Conservation (phyloP, 164 flowering plant species). For the Dillenia suffruticosa region DNA sequence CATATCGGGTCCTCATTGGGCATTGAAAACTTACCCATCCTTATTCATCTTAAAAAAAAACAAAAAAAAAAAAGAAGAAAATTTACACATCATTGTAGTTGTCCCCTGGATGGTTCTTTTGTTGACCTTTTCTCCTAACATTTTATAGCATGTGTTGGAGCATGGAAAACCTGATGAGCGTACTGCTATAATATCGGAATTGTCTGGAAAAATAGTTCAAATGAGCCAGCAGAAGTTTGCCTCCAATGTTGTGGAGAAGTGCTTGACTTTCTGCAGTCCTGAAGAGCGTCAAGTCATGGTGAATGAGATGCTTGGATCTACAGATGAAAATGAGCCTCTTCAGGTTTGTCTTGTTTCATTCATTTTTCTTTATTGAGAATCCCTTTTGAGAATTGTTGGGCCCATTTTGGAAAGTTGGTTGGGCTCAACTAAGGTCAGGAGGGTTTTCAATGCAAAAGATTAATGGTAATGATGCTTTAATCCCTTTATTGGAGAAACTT, state of each 20-base stretch:
- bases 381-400: too few species aligned
- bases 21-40: too few species aligned
- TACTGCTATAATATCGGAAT: conserved; percentile 66
- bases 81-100: too few species aligned
- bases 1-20: too few species aligned
- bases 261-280: conserved; percentile 78
- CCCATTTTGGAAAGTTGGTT: too few species aligned
- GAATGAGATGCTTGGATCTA: conserved; percentile 92
- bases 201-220: conserved; percentile 89
- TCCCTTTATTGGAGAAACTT: too few species aligned
- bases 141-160: conserved; percentile 87
- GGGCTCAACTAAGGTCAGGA: too few species aligned
- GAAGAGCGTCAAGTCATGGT: conserved; percentile 77
- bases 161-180: conserved; percentile 95
- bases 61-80: too few species aligned
- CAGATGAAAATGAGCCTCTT: conserved; percentile 95
- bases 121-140: conserved; percentile 1
- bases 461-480: too few species aligned
- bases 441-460: too few species aligned
- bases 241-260: conserved; percentile 97
- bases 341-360: conserved; percentile 48
- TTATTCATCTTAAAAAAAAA: too few species aligned
- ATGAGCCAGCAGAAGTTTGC: conserved; percentile 99
- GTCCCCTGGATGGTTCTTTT: neutral
- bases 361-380: too few species aligned